A percentile compares a stretch with the other conserved stretches of the same genome.
Conservation (phyloP, 1,284 basidiomycete species). For the Limonomyces culmigenus region DNA sequence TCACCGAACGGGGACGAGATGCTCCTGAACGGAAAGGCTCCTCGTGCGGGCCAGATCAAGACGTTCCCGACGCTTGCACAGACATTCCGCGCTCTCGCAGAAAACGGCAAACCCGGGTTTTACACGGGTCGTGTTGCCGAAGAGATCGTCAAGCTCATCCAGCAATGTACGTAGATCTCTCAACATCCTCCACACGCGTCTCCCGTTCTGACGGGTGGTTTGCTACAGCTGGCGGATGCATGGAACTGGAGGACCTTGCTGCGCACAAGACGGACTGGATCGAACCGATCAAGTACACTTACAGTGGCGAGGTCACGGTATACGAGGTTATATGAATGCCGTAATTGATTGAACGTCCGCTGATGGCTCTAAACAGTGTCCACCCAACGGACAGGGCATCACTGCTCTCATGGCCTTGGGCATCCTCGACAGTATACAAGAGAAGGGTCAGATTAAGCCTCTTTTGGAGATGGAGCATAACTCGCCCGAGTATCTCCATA, state of each 20-base stretch:
- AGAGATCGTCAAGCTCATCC: slow-evolving; percentile 75
- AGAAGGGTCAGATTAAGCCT: slow-evolving; percentile 50
- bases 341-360: slow-evolving; percentile 73
- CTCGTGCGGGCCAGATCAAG: slow-evolving; percentile 64
- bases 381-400: slow-evolving; percentile 30
- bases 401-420: slow-evolving; percentile 86
- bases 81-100: slow-evolving; percentile 70
- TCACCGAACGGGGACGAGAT: slow-evolving; percentile 75
- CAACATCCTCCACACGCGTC: too few species aligned
- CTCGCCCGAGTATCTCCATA: slow-evolving; percentile 75
- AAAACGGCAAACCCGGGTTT: slow-evolving; percentile 78
- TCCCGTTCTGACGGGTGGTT: too few species aligned
- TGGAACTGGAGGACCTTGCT: slow-evolving; percentile 80
- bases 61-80: slow-evolving; percentile 64
- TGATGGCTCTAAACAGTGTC: slow-evolving; percentile 1
- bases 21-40: slow-evolving; percentile 69
- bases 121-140: slow-evolving; percentile 84
- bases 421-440: slow-evolving; percentile 77
- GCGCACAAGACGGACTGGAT: slow-evolving; percentile 67
- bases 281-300: slow-evolving; percentile 83
- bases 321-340: slow-evolving; percentile 78
- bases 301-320: slow-evolving; percentile 64
- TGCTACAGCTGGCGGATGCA: too few species aligned
- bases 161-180: too few species aligned
- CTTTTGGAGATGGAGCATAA: slow-evolving; percentile 77